Conservation (phyloP, 108 stramenopile genomes). For the Nitzschia sp. region DNA sequence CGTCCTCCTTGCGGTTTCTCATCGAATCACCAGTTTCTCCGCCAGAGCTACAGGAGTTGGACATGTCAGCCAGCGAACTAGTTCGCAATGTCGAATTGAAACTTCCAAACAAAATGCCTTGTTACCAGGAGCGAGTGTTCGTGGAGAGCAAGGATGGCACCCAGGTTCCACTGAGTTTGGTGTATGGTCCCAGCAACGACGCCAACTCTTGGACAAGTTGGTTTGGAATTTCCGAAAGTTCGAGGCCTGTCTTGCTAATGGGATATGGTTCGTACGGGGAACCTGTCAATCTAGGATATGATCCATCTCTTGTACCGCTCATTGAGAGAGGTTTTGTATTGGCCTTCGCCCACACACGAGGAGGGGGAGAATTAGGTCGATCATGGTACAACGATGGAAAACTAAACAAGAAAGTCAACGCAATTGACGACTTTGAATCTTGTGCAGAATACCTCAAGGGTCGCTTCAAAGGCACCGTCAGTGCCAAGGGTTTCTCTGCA, state of each 20-base stretch:
- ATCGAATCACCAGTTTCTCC: slow-evolving; percentile 36
- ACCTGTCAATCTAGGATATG: slow-evolving; percentile 40
- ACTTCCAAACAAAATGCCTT: neutral
- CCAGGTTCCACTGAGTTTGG: slow-evolving; percentile 37
- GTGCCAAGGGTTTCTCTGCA: slow-evolving; percentile 56
- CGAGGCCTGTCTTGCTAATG: slow-evolving; percentile 31
- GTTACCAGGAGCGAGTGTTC: slow-evolving; percentile 21
- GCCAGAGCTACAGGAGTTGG: slow-evolving; percentile 24
- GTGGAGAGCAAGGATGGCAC: slow-evolving; percentile 43
- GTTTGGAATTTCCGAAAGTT: neutral
- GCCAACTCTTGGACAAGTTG: slow-evolving; percentile 5
- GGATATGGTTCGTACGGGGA: slow-evolving; percentile 76
- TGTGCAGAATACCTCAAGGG: slow-evolving; percentile 47
- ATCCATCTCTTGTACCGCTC: slow-evolving; percentile 42
- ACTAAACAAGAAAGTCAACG: slow-evolving; percentile 32
- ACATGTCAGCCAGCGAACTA: slow-evolving; percentile 15
- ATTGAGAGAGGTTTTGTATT: slow-evolving; percentile 52
- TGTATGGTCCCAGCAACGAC: slow-evolving; percentile 15
- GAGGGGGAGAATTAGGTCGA: slow-evolving; percentile 67
- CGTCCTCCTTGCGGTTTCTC: slow-evolving; percentile 17
- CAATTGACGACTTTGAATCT: slow-evolving; percentile 55
- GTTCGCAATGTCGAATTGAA: neutral
- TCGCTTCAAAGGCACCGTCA: slow-evolving; percentile 21
- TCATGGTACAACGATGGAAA: slow-evolving; percentile 55
- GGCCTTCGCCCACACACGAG: slow-evolving; percentile 72